Percentiles rank a stretch among this genome's conserved stretches.
Evolutionary conservation across 352 stramenopile genomes (phyloP).

Genomic region (Phytophthora lateralis): DNA sequence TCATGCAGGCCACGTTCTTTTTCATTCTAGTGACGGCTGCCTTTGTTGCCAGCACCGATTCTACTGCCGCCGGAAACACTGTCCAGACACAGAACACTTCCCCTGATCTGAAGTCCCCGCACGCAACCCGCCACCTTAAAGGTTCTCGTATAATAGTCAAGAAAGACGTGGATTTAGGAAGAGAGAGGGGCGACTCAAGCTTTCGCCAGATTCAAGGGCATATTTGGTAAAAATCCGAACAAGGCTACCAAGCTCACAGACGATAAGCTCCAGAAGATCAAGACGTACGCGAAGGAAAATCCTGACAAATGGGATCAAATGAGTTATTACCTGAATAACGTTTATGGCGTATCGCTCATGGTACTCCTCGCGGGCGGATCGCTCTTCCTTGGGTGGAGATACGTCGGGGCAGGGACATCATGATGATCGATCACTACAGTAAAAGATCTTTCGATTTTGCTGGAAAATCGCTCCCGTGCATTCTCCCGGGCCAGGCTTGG

Average conservation of each 20-base stretch:
- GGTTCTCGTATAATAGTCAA: background rate
- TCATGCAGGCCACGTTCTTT: background rate
- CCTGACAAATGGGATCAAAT: constrained; percentile 22
- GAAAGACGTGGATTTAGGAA: background rate
- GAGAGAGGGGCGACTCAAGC: background rate
- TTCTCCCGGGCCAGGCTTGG: no score
- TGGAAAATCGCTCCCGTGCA: no score
- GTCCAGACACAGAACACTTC: background rate
- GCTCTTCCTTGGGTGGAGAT: constrained; percentile 20
- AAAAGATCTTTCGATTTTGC: no score
- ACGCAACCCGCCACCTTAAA: background rate
- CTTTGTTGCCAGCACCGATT: background rate
- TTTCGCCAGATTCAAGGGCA: constrained; percentile 6
- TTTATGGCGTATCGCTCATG: constrained; percentile 8
- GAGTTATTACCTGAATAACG: constrained; percentile 11
- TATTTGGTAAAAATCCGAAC: constrained; percentile 1
- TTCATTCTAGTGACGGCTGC: background rate
- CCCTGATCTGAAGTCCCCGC: background rate
- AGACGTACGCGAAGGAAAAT: constrained; percentile 16
- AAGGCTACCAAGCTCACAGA: constrained; percentile 10
- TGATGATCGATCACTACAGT: no score
- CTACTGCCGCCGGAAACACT: background rate
- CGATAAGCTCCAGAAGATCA: constrained; percentile 6
- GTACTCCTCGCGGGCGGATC: constrained; percentile 1
- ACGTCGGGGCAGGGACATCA: background rate